phyloP scores from a whole-genome alignment of 805 yeast genomes.

The Candida yuanshanica region DNA sequence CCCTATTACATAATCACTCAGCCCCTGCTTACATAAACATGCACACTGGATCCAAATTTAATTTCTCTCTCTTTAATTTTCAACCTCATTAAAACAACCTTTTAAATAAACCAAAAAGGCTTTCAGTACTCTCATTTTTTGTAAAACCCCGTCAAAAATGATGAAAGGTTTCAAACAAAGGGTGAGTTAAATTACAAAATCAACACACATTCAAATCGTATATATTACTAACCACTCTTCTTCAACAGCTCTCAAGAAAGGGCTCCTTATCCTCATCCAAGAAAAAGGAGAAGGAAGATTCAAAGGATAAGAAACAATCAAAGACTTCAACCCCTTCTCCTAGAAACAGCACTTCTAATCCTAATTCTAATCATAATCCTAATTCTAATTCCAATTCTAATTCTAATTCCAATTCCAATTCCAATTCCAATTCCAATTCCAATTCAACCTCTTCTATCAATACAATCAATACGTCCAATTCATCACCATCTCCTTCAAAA shows the following conservation, averaged over 20 bases:
- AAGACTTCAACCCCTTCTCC: constrained; percentile 13
- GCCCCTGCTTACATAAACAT: too few species aligned
- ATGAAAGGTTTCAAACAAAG: constrained; percentile 71
- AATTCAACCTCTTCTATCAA: too few species aligned
- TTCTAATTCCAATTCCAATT: too few species aligned
- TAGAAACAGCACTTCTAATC: constrained; percentile 16
- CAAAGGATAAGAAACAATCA: constrained; percentile 13
- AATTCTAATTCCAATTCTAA: background rate
- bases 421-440: too few species aligned
- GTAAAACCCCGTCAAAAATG: constrained; percentile 39
- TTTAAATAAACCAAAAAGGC: background rate
- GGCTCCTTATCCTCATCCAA: constrained; percentile 28
- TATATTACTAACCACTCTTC: constrained; percentile 9
- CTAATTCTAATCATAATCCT: background rate
- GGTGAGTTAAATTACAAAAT: constrained; percentile 22
- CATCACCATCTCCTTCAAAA: constrained; percentile 13
- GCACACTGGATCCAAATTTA: too few species aligned
- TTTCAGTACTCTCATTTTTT: too few species aligned
- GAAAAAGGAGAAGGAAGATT: constrained; percentile 34
- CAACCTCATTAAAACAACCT: too few species aligned
- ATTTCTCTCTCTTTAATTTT: too few species aligned
- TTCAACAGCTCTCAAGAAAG: constrained; percentile 20
- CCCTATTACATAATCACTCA: too few species aligned
- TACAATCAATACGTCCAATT: too few species aligned
- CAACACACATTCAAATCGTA: background rate